Conservation (phyloP, 306 rosid species). For the Potentilla sterilis region DNA sequence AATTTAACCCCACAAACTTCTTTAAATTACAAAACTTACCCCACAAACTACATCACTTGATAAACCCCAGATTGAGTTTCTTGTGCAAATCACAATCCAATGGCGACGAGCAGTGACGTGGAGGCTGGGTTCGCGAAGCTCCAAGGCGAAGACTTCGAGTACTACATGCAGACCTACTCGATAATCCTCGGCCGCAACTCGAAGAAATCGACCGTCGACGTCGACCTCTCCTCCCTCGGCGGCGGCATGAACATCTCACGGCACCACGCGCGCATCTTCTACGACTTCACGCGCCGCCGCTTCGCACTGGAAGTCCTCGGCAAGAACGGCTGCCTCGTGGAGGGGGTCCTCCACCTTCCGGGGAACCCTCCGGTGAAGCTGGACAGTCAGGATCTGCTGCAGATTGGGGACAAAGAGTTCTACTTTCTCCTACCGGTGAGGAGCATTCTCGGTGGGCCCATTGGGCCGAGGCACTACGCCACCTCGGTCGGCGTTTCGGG, state of each 20-base stretch:
- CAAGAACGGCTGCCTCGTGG: constrained; percentile 91
- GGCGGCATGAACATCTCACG: constrained; percentile 99
- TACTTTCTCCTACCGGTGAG: constrained; percentile 81
- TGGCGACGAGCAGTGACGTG: constrained; percentile 63
- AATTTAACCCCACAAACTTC: neutral
- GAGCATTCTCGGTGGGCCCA: constrained; percentile 59
- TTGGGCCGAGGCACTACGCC: constrained; percentile 52
- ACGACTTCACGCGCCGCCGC: constrained; percentile 93
- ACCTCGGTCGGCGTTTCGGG: constrained; percentile 15
- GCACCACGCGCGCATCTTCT: constrained; percentile 95
- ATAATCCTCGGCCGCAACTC: constrained; percentile 95
- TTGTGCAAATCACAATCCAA: constrained; percentile 12
- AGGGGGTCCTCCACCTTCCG: constrained; percentile 94
- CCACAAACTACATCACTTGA: neutral
- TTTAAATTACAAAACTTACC: neutral
- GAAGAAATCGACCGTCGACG: constrained; percentile 92
- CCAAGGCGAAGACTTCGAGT: constrained; percentile 97
- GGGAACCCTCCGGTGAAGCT: constrained; percentile 92
- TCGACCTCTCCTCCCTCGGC: constrained; percentile 96
- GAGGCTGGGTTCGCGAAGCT: constrained; percentile 99
- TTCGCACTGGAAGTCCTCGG: constrained; percentile 97
- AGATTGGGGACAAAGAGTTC: constrained; percentile 95
- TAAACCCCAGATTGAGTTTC: constrained; percentile 4
- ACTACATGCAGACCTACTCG: constrained; percentile 98
- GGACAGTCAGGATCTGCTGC: constrained; percentile 92